Percentiles rank a stretch among this genome's conserved stretches.
phyloP scores from a whole-genome alignment of 2,329 filamentous ascomycete genomes.

The Alternaria tenuissima region DNA sequence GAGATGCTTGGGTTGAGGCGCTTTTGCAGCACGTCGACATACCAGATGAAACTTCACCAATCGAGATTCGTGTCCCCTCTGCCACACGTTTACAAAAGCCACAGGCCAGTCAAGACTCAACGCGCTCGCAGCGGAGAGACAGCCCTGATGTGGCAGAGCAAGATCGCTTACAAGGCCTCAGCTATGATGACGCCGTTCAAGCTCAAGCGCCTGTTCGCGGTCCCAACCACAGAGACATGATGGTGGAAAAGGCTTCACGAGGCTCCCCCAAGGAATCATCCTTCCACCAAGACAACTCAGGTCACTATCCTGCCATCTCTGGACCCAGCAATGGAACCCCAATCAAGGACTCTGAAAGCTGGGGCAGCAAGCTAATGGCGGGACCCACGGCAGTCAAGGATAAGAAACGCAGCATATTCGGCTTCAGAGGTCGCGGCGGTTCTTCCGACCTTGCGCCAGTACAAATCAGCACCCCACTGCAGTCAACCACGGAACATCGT shows the following conservation, averaged over 20 bases:
- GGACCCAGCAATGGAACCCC: constrained; percentile 83
- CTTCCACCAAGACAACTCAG: constrained; percentile 39
- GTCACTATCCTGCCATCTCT: constrained; percentile 69
- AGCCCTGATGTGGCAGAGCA: constrained; percentile 50
- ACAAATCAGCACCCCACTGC: constrained; percentile 29
- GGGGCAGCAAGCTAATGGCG: constrained; percentile 74
- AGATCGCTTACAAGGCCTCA: constrained; percentile 57
- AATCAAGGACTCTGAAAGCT: constrained; percentile 82
- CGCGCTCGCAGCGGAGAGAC: constrained; percentile 44
- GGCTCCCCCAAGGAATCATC: constrained; percentile 48
- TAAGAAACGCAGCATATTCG: constrained; percentile 76
- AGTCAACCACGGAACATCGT: constrained; percentile 34
- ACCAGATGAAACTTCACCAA: constrained; percentile 56
- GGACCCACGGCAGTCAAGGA: constrained; percentile 72
- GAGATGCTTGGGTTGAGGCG: constrained; percentile 92
- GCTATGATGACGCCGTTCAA: constrained; percentile 65
- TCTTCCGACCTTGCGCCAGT: constrained; percentile 69
- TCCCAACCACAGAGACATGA: constrained; percentile 42
- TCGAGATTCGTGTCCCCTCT: constrained; percentile 55
- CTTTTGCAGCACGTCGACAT: constrained; percentile 89
- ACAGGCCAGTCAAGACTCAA: constrained; percentile 37
- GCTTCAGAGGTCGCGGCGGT: constrained; percentile 69
- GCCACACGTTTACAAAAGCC: constrained; percentile 53
- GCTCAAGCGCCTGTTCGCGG: constrained; percentile 66
- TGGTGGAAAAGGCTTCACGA: constrained; percentile 26